Evolutionary conservation across 2,329 filamentous ascomycete species (phyloP), one percentile per base, ranked within the genome.

Genomic region (Alternaria sp.): DNA sequence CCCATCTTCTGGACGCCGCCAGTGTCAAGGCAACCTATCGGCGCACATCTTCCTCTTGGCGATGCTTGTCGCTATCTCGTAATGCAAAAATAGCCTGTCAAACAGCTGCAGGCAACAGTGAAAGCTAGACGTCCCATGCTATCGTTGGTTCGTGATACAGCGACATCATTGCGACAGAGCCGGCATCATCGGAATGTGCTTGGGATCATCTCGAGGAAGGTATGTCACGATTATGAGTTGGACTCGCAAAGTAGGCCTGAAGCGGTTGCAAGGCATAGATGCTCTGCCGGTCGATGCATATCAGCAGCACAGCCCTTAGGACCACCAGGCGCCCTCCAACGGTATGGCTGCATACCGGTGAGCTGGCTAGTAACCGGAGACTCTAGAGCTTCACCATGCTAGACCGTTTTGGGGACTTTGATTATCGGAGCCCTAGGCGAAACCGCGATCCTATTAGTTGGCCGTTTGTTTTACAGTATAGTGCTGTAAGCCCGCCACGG

Each of bases 401-500:
- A 63, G 58, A 50, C 58, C 63, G 17, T 32, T 67, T 55, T 50
- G 51, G 57, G 63, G 56, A 60, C 62, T 59, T 26, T 47, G 17
- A 56, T 46, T 61, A 58, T 63, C 60, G 65, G 55, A 57, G 61
- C 40, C 17, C 21, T 15, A 63, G 57, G 57, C 61, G 51, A 60
- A 45, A 47, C 47, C 36, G 30, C 17, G 44, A 57, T 65, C 25
- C 56, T 43, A 76, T 75, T 77, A 67, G 73, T 51, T 50, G 64
- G 62, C 62, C 17, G 59, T 56, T 50, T 55, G 52, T 47, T 62
- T 61, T 71, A 69, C 70, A 61, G 66, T 57, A 62, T 69, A 74
- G 62, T 68, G 67, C 73, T 75, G 72, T 75, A 73, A 75, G 70
- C 74, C 74, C 72, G 66, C 64, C 57, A 57, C 25, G 50, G 50